Evolutionary conservation across 1,284 basidiomycete species (phyloP), one percentile per base, ranked within the genome.

Genomic region (Trametes polyzona): DNA sequence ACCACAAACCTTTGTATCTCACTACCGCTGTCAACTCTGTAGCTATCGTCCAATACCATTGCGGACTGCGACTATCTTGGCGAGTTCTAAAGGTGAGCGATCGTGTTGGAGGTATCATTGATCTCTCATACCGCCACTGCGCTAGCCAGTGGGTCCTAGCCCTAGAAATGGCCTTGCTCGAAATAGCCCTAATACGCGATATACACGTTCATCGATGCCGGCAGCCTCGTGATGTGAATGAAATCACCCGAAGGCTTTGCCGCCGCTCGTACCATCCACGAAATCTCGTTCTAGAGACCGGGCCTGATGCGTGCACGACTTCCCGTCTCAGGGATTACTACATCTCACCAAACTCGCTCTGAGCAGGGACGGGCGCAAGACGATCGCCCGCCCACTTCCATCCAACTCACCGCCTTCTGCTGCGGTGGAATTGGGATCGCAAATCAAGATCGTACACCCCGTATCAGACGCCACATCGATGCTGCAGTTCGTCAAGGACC

Each of bases 401-500:
- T 77, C 3, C 76, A 78, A 57, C 43, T 77, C 46, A 78, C 76
- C 5, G 62, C 55, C 1, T 74, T 78, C 48, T 65, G 65, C 5
- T 65, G 61, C 29, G 64, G 61, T 0, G 57, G 55, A 1, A 3
- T 57, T 19, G 32, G 56, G n/a, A 64, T 78, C 23, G 72, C 69
- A 3, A n/a, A 44, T 76, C 14, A 71, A 74, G 58, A 59, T 75
- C 26, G 69, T 71, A 7, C 77, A 79, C 57, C 64, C 68, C 0
- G 48, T 80, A 5, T 73, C 74, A 2, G 77, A 80, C 57, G 76
- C 76, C 3, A 73, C 74, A 35, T 66, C 73, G 0, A 59, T 79
- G 33, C 55, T 69, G 12, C 67, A 65, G 11, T 78, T 79, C 57
- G 66, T 73, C n/a, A 65, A 67, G 27, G 74, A 76, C 60, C 79